Percentiles rank a stretch among this genome's conserved stretches.
phyloP scores from a whole-genome alignment of 306 rosid species.

The Purshia tridentata region DNA sequence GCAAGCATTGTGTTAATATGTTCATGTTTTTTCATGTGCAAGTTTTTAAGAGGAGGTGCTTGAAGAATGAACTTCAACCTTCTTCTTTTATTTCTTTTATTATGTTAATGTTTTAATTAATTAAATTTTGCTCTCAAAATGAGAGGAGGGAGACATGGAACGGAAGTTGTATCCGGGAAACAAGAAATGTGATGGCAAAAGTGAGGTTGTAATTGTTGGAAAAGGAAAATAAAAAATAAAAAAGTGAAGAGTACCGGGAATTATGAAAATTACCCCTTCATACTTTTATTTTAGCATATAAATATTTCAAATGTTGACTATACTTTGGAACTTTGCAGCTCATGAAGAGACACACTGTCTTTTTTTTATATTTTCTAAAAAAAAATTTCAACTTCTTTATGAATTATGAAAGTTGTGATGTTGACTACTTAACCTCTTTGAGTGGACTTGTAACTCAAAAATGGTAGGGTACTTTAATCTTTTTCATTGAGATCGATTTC shows the following conservation, averaged over 20 bases:
- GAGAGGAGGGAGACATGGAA: not conserved
- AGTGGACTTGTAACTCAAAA: too few relatives aligned
- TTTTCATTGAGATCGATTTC: too few relatives aligned
- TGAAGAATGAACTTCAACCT: too few relatives aligned
- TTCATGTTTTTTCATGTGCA: too few relatives aligned
- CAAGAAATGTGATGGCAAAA: not conserved
- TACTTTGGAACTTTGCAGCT: not conserved
- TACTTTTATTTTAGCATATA: not conserved
- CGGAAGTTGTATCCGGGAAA: conserved; percentile 4
- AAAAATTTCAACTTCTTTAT: too few relatives aligned
- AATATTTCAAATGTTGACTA: not conserved
- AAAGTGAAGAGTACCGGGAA: not conserved
- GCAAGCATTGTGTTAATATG: not conserved
- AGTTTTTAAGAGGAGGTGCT: too few relatives aligned
- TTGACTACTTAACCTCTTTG: too few relatives aligned
- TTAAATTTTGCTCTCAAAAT: not conserved
- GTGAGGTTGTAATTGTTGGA: not conserved
- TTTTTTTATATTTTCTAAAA: too few relatives aligned
- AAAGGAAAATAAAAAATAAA: not conserved
- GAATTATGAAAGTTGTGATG: too few relatives aligned
- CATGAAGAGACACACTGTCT: not conserved
- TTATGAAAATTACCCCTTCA: not conserved
- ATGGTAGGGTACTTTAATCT: too few relatives aligned
- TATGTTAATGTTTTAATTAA: not conserved
- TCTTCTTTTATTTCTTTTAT: too few relatives aligned